These are phyloP conservation scores for Amphirosellinia nigrospora DNA, from an alignment of 495 filamentous ascomycete genomes.

Conservation along the genomic window DNA sequence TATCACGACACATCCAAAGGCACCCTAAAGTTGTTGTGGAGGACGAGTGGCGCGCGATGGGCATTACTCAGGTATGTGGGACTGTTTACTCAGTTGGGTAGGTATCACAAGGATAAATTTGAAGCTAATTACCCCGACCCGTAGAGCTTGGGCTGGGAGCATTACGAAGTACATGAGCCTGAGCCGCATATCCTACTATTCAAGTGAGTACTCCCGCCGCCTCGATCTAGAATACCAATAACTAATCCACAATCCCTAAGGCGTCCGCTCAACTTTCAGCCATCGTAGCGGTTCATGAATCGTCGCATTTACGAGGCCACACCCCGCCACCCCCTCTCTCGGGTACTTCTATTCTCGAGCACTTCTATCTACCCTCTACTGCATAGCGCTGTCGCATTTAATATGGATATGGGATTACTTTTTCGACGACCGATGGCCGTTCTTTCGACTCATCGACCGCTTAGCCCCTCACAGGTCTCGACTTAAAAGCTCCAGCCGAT, in stretches of 20 bases:
- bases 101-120: background rate
- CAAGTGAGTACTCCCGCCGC: constrained; percentile 69
- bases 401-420: constrained; percentile 42
- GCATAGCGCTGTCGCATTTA: constrained; percentile 51
- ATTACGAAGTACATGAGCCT: constrained; percentile 98
- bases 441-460: constrained; percentile 27
- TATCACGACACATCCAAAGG: constrained; percentile 92
- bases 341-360: constrained; percentile 28
- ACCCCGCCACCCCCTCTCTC: constrained; percentile 4
- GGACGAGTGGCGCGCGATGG: constrained; percentile 95
- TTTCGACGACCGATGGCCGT: constrained; percentile 38
- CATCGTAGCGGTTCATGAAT: constrained; percentile 56
- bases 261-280: constrained; percentile 85
- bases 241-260: constrained; percentile 48
- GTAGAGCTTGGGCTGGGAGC: constrained; percentile 96
- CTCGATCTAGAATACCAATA: background rate
- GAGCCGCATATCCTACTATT: constrained; percentile 98
- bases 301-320: constrained; percentile 13
- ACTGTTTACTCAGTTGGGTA: constrained; percentile 5
- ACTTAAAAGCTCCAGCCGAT: constrained; percentile 20
- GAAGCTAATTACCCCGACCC: constrained; percentile 32
- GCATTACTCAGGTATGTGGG: constrained; percentile 84
- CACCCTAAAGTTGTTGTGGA: constrained; percentile 95
- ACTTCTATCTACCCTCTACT: constrained; percentile 42
- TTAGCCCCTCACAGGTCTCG: constrained; percentile 11